Conservation (phyloP, 2,329 filamentous ascomycete species). For the Clarireedia homoeocarpa region DNA sequence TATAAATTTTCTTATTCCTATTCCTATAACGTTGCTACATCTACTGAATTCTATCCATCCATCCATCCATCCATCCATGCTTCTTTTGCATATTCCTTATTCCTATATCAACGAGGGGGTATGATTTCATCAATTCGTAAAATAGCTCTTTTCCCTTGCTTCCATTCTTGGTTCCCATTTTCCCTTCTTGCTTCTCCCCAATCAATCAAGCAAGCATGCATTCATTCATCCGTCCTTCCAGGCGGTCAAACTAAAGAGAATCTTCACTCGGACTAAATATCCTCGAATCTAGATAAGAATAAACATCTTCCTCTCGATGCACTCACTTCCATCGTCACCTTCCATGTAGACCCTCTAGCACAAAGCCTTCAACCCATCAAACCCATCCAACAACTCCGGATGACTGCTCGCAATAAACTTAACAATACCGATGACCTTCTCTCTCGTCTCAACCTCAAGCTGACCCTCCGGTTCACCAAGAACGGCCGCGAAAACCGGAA, state of each 20-base stretch:
- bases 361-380: conserved; percentile 17
- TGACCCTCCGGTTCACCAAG: conserved; percentile 66
- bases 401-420: conserved; percentile 28
- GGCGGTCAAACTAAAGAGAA: too few species aligned
- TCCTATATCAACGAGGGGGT: neutral
- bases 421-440: conserved; percentile 58
- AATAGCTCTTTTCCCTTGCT: neutral
- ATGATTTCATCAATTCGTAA: neutral
- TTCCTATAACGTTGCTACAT: neutral
- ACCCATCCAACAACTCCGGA: conserved; percentile 22
- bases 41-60: neutral
- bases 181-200: neutral
- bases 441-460: conserved; percentile 63
- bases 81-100: neutral
- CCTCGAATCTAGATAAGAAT: too few species aligned
- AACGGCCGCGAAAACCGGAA: conserved; percentile 66
- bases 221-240: neutral
- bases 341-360: neutral
- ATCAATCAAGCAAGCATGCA: neutral
- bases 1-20: neutral
- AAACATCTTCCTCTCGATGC: neutral
- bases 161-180: neutral
- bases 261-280: too few species aligned
- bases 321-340: neutral
- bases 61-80: neutral